Conservation (phyloP, 192 early-diverging fungal species). For the Backusella australiensis region DNA sequence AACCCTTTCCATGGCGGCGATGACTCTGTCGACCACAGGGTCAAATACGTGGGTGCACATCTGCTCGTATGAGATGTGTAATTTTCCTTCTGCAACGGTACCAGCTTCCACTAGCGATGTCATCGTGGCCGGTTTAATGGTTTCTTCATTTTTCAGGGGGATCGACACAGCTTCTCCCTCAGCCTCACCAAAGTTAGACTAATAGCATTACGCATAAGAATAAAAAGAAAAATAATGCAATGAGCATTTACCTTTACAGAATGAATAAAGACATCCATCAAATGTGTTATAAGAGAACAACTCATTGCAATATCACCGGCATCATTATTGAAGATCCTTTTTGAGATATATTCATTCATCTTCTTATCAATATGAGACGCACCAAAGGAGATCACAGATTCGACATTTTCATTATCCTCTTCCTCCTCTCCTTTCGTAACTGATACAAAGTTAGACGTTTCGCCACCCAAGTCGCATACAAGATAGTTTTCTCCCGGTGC, state of each 20-base stretch:
- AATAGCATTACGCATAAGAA: background rate
- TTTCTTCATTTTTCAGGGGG: background rate
- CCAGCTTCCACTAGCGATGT: background rate
- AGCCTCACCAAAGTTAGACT: background rate
- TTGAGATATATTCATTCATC: background rate
- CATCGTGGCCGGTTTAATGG: background rate
- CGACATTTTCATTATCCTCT: background rate
- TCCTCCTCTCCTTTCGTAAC: background rate
- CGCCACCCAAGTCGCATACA: background rate
- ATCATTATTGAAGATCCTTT: background rate
- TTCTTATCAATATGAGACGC: background rate
- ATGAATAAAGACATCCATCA: background rate
- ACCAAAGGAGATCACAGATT: background rate
- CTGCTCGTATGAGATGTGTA: background rate
- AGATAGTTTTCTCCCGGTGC: background rate
- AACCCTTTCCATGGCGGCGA: too few species aligned
- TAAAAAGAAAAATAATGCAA: too few species aligned
- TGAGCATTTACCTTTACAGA: background rate
- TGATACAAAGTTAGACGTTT: background rate
- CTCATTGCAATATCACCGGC: background rate
- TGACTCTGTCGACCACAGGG: background rate
- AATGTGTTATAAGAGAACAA: background rate
- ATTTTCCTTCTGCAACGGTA: background rate
- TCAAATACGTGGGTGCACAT: background rate
- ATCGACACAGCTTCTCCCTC: background rate